Evolutionary conservation across 2,329 filamentous ascomycete genomes (phyloP), one percentile per base, ranked within the genome.

Genomic region (Fusarium sacchari): DNA sequence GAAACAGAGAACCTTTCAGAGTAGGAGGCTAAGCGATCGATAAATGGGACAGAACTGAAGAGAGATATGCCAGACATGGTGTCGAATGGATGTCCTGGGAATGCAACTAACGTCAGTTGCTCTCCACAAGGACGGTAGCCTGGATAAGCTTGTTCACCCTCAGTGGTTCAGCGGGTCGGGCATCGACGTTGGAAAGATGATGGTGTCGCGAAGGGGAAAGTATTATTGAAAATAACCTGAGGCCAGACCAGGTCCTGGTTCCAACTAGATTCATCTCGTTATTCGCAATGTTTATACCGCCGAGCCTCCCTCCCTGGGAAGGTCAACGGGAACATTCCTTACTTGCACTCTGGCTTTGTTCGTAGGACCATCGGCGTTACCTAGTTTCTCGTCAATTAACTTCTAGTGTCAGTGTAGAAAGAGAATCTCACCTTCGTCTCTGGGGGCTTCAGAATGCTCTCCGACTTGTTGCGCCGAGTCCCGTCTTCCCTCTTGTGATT

Each of bases 341-440:
- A 58, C 12, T 14, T 37, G 30, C 7, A n/a, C 1, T 26, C 56
- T 24, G 6, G 12, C 7, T 22, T 50, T 58, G 18, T 28, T 32
- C 32, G 6, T 18, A 18, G 3, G 12, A 7, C 3, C 14, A 1
- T 37, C 24, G 11, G 2, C 6, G 7, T 3, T 15, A 5, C n/a
- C 56, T 58, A 37, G 24, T 15, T 14, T 7, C 12, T 7, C 24
- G 32, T 28, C 6, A 37, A 15, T 30, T 11, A 10, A 6, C 17
- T 36, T 26, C 17, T 36, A 26, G 30, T 20, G 36, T 7, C 6
- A 11, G 12, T 15, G 0, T 5, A 8, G 12, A 24, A 52, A 2
- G 8, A 24, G 15, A 15, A 26, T 14, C 22, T 24, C 37, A 30
- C 56, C 42, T 15, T 30, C 22, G 6, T 34, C 28, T 46, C 28